Evolutionary conservation across 2,329 filamentous ascomycete genomes (phyloP), one percentile per base, ranked within the genome.

Genomic region (Cryphonectria naterciae): DNA sequence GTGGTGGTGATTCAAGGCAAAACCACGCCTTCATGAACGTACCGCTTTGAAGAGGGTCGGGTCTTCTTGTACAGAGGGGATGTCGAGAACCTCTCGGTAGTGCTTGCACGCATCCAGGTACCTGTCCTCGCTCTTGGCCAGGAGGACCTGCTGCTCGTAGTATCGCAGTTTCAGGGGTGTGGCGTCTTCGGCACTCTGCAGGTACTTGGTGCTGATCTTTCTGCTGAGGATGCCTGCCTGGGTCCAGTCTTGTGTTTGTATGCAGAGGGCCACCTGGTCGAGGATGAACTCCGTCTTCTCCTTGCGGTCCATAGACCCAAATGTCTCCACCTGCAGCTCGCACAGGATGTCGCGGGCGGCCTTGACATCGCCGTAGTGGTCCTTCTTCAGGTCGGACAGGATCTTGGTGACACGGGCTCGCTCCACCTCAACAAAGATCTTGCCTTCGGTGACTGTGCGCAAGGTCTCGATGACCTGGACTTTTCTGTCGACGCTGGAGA

Each of bases 341-440:
- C 96, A 99, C 52, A 99, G 88, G 73, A 96, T 96, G 77, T 98
- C 95, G 68, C 93, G 92, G 41, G 96, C 96, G 6, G 93, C 91
- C 79, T 93, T 94, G 78, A 97, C 85, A 78, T 99, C 95, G 74
- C 95, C 95, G 52, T 73, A 73, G 83, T 98, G 94, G 75, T 93
- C 85, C 84, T 97, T 98, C 87, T 98, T 98, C 86, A 99, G 98
- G 82, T 98, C 90, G 67, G 96, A 98, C 17, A 99, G 87, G 75
- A 97, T 97, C 80, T 92, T 94, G 77, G 96, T 99, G 72, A 99
- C 92, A 76, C 96, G 93, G 74, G 96, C 96, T 76, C 96, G 91
- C 87, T 99, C 96, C 68, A 99, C 96, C 85, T 99, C 96, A 77
- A 99, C 95, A 78, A 99, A 99, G 81, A 99, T 99, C 92, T 99